These are phyloP conservation scores for Syzygium syzygioides DNA, from an alignment of 441 rosid genomes.

Conservation along the genomic window DNA sequence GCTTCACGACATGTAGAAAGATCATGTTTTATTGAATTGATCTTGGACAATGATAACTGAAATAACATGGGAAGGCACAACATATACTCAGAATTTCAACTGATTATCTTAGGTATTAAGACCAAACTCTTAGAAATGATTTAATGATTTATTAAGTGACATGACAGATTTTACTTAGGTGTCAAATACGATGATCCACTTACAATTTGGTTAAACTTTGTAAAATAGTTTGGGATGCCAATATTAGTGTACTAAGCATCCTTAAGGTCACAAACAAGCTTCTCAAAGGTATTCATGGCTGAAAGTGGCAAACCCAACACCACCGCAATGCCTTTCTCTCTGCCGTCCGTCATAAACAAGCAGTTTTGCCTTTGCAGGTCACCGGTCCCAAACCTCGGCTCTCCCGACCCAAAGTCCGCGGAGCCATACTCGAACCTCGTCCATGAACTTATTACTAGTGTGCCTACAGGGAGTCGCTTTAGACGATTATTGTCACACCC, in stretches of 20 bases:
- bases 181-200: neutral
- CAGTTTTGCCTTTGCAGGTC: neutral
- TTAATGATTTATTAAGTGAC: neutral
- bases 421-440: neutral
- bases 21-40: neutral
- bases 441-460: neutral
- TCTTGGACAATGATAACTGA: neutral
- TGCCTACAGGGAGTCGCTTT: neutral
- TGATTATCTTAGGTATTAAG: accelerated
- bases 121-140: neutral
- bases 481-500: too few relatives aligned
- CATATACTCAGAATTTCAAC: neutral
- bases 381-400: neutral
- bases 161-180: neutral
- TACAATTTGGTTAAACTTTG: neutral
- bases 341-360: neutral
- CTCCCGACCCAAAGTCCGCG: neutral
- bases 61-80: neutral
- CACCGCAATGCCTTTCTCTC: neutral
- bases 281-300: neutral
- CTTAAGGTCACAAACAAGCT: neutral
- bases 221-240: neutral
- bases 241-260: neutral
- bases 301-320: neutral
- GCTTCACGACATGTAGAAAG: neutral